Evolutionary conservation across 306 rosid genomes (phyloP).

Genomic region (Mucuna pruriens): DNA sequence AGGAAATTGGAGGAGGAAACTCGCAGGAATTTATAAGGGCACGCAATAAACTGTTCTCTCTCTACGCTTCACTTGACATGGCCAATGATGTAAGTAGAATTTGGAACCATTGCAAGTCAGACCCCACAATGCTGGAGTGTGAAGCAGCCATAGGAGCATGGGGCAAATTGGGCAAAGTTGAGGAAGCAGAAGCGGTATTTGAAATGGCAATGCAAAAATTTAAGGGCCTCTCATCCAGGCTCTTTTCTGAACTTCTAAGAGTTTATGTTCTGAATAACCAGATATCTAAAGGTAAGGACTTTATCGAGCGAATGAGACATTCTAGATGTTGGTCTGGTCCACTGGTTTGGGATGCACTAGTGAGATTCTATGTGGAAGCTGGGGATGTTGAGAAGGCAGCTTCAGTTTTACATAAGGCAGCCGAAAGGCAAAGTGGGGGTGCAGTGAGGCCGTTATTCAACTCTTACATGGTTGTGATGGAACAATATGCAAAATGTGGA

Average conservation of each 20-base stretch:
- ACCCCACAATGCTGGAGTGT: background rate
- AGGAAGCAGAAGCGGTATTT: background rate
- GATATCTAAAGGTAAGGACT: background rate
- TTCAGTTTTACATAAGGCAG: background rate
- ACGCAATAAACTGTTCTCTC: background rate
- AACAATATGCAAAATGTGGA: background rate
- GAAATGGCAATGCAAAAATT: background rate
- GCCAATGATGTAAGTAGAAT: background rate
- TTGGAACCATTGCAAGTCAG: background rate
- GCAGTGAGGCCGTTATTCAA: background rate
- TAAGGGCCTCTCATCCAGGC: background rate
- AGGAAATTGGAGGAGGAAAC: background rate
- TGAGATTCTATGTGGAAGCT: background rate
- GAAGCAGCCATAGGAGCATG: background rate
- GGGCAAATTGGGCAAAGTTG: background rate
- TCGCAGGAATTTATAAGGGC: background rate
- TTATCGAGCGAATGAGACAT: background rate
- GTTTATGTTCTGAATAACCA: background rate
- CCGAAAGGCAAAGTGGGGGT: background rate
- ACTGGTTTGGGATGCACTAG: slow-evolving; percentile 5
- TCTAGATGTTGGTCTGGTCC: slow-evolving; percentile 5
- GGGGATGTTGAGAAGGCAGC: background rate
- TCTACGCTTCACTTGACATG: background rate
- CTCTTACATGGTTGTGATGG: background rate
- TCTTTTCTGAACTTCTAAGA: background rate